Conservation (phyloP, 495 filamentous ascomycete species). For the Daldinia grandis region DNA sequence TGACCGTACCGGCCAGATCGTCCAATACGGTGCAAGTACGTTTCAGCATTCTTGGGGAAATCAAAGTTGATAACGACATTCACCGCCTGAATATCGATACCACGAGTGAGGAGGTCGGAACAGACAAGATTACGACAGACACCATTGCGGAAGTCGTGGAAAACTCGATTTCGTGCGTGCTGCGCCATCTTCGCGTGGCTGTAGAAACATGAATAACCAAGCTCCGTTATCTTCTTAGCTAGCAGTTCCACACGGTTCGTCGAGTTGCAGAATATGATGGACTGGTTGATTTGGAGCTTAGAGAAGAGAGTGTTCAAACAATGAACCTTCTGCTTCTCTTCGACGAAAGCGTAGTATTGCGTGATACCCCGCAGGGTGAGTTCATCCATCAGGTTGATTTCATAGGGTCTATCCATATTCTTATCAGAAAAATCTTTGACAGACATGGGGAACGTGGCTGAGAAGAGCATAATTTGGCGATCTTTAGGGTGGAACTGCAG, state of each 20-base stretch:
- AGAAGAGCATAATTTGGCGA: slow-evolving; percentile 98
- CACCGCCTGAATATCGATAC: slow-evolving; percentile 99
- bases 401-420: slow-evolving; percentile 93
- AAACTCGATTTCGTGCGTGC: slow-evolving; percentile 94
- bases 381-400: slow-evolving; percentile 99
- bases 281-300: slow-evolving; percentile 99
- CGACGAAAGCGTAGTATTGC: slow-evolving; percentile 98
- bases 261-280: slow-evolving; percentile 99
- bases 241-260: slow-evolving; percentile 97
- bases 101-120: slow-evolving; percentile 95
- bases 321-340: slow-evolving; percentile 99
- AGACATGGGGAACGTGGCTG: slow-evolving; percentile 93
- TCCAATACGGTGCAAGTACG: slow-evolving; percentile 98
- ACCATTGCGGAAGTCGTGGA: slow-evolving; percentile 98
- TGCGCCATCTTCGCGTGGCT: slow-evolving; percentile 99
- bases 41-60: slow-evolving; percentile 99
- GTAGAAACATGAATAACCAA: slow-evolving; percentile 99
- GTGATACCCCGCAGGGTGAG: slow-evolving; percentile 97
- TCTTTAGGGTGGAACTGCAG: slow-evolving; percentile 94
- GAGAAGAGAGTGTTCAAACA: slow-evolving; percentile 99
- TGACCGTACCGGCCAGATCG: slow-evolving; percentile 97
- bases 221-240: slow-evolving; percentile 98
- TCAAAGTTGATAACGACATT: slow-evolving; percentile 99
- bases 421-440: slow-evolving; percentile 99
- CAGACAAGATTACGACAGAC: slow-evolving; percentile 98